Evolutionary conservation across 2,329 filamentous ascomycete species (phyloP).

Genomic region (Shiraia sp.): DNA sequence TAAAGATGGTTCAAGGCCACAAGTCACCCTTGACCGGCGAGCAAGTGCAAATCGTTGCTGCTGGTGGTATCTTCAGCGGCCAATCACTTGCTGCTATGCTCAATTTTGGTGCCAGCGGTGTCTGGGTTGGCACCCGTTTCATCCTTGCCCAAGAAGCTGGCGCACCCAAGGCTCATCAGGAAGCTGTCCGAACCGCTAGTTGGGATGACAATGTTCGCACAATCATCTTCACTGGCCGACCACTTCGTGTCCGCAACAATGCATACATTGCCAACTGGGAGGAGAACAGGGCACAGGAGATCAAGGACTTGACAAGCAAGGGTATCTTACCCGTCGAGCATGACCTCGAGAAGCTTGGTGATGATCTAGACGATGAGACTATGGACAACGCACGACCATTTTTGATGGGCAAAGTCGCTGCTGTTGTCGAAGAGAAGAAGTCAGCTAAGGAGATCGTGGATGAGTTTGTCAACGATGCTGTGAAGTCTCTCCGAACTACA

Average conservation of each 20-base stretch:
- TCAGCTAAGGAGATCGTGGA: conserved; percentile 89
- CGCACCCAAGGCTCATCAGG: conserved; percentile 90
- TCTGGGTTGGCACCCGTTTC: conserved; percentile 98
- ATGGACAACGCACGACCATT: conserved; percentile 90
- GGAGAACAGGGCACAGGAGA: conserved; percentile 84
- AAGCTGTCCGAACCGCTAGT: conserved; percentile 85
- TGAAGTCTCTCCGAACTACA: conserved; percentile 69
- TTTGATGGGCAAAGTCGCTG: conserved; percentile 96
- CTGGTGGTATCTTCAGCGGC: conserved; percentile 92
- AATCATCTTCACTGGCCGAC: conserved; percentile 97
- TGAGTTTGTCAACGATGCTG: conserved; percentile 86
- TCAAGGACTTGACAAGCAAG: conserved; percentile 87
- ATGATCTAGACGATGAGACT: conserved; percentile 72
- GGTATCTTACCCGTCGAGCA: conserved; percentile 92
- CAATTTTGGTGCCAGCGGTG: conserved; percentile 87
- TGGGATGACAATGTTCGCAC: conserved; percentile 97
- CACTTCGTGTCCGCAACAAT: conserved; percentile 91
- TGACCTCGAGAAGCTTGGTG: conserved; percentile 82
- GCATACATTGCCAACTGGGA: conserved; percentile 96
- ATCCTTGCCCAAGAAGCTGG: conserved; percentile 93
- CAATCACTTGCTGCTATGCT: conserved; percentile 86
- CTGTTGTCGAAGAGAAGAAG: conserved; percentile 92
- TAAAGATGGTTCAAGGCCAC: conserved; percentile 76
- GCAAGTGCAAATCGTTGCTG: conserved; percentile 89
- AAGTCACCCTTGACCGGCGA: conserved; percentile 85